Evolutionary conservation across 306 rosid species (phyloP).

Genomic region (Trifolium pratense): DNA sequence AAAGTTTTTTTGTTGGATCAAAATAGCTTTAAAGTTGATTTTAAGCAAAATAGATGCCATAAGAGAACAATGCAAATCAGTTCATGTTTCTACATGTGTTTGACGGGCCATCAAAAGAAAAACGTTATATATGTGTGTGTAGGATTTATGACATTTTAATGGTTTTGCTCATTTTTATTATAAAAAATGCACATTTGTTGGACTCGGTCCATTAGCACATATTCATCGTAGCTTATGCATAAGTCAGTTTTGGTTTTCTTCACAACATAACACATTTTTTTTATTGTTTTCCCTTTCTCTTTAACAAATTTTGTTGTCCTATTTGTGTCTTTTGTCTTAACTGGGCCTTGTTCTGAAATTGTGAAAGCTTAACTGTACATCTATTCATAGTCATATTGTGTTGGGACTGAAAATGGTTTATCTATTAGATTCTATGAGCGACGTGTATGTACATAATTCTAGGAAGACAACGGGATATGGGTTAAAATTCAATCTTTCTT

Average conservation of each 20-base stretch:
- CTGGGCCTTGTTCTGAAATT: conserved; percentile 11
- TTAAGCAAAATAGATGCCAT: not conserved
- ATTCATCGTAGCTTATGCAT: too few relatives aligned
- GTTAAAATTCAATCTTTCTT: conserved; percentile 8
- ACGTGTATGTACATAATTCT: conserved; percentile 20
- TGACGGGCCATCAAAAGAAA: conserved; percentile 11
- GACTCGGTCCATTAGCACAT: too few relatives aligned
- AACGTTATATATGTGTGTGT: not conserved
- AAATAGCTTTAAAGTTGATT: conserved; percentile 1
- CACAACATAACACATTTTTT: not conserved
- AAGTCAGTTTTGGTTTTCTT: conserved; percentile 13
- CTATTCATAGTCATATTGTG: not conserved
- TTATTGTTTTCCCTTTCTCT: not conserved
- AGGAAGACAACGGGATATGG: not conserved
- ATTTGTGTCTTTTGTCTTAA: conserved; percentile 2
- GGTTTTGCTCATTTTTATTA: too few relatives aligned
- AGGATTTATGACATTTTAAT: too few relatives aligned
- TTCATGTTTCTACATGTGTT: conserved; percentile 6
- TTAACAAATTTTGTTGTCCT: not conserved
- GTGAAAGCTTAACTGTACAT: conserved; percentile 4
- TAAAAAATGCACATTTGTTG: too few relatives aligned
- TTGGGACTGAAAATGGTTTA: conserved; percentile 4
- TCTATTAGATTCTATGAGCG: conserved; percentile 3
- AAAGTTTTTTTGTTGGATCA: not conserved
- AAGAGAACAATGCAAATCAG: not conserved